A percentile compares a stretch with the other conserved stretches of the same genome.
These are phyloP conservation scores for Candida quercuum DNA, from an alignment of 805 yeast species.

Conservation along the genomic window DNA sequence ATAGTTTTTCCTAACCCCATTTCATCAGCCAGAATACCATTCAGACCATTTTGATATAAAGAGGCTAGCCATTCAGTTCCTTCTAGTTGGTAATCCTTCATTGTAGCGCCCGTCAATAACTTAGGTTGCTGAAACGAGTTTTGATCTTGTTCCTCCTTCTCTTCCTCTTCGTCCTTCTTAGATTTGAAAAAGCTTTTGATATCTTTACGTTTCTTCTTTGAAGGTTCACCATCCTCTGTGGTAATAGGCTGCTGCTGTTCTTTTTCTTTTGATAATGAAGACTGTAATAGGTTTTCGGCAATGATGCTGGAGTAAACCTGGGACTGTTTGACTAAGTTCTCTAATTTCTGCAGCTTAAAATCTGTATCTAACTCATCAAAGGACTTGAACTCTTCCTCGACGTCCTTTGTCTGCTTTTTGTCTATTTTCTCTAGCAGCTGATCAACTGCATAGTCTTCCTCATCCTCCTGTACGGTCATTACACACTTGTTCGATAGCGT, in stretches of 20 bases:
- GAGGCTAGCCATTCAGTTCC: constrained; percentile 91
- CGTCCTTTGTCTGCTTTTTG: constrained; percentile 1
- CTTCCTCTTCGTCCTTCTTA: constrained; percentile 7
- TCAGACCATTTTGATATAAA: constrained; percentile 85
- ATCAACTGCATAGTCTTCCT: constrained; percentile 18
- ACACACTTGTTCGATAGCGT: neutral
- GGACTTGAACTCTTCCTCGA: constrained; percentile 13
- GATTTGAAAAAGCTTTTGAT: constrained; percentile 20
- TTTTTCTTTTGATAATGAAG: constrained; percentile 31
- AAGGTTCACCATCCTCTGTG: constrained; percentile 16
- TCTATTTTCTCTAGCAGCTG: constrained; percentile 11
- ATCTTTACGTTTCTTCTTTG: constrained; percentile 22
- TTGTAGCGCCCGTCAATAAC: constrained; percentile 46
- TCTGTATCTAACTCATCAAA: constrained; percentile 42
- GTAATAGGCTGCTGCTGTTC: constrained; percentile 16
- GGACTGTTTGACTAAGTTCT: constrained; percentile 78
- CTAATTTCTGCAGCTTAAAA: constrained; percentile 57
- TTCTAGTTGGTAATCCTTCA: constrained; percentile 82
- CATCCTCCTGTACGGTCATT: constrained; percentile 11
- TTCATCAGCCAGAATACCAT: constrained; percentile 95
- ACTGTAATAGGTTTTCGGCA: constrained; percentile 65
- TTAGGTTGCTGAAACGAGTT: constrained; percentile 43
- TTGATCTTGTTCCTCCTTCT: neutral
- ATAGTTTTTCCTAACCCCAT: constrained; percentile 97
- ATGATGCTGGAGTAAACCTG: constrained; percentile 84